Base-by-base conservation (phyloP, 169 alveolate genomes). In the Besnoitia besnoiti region DNA sequence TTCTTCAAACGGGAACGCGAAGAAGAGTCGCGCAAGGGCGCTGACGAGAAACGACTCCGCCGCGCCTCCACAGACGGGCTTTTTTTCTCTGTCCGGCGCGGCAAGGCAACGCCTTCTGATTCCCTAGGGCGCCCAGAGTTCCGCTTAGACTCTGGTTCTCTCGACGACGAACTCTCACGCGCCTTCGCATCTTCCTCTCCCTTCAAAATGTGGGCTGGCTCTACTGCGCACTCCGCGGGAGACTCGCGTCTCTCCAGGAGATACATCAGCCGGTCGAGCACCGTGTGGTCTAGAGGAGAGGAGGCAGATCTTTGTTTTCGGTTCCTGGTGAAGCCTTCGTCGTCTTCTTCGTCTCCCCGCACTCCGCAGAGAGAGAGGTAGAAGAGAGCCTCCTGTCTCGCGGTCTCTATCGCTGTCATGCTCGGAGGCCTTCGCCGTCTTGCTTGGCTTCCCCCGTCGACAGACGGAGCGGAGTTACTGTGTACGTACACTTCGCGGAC, bases 401-500 rank as follows among this genome's bases (percentile, higher is more conserved):
- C 82, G 27, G 82, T 73, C 27, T 73, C 12, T 19, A 73, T 37
- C 16, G 82, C 82, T 1, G 82, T 73, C 46, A 35, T 16, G 82
- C 47, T 73, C 82, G 82, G 82, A 16, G 12, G 19, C 7, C 46
- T 19, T 16, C 46, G 39, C 46, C 7, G 3, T n/a, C 82, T 19
- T n/a, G 47, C 46, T 19, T n/a, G 16, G 33, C 79, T 21, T 7
- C 39, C 79, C 39, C 7, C n/a, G 44, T n/a, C 82, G 47, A n/a
- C 24, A 19, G 3, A 27, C 5, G 82, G 82, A 3, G 44, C 47
- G 39, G 82, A 2, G n/a, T 21, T n/a, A 42, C 44, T 27, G 82
- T 73, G 82, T 73, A 73, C 82, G 46, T 73, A 73, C 82, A 73
- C 82, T 16, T 73, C 82, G 46, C 82, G 82, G 46, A 73, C 46